phyloP scores from a whole-genome alignment of 441 rosid genomes.

The Daphne laureola region DNA sequence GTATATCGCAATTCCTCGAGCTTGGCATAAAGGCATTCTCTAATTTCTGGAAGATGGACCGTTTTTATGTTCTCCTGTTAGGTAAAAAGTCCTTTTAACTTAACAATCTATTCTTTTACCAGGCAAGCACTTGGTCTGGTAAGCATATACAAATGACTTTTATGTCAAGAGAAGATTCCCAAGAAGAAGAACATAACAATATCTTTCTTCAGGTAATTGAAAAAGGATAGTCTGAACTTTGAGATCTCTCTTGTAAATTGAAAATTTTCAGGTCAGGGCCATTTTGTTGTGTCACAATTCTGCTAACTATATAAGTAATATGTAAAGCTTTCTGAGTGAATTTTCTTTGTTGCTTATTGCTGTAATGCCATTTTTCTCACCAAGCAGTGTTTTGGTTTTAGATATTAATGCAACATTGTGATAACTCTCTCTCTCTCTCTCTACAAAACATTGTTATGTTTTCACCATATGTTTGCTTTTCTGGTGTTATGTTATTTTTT shows the following conservation, averaged over 20 bases:
- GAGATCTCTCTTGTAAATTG: conserved; percentile 1
- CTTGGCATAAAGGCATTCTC: conserved; percentile 57
- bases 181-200: conserved; percentile 73
- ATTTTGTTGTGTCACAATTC: not conserved
- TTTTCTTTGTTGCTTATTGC: not conserved
- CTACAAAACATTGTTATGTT: too few relatives aligned
- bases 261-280: not conserved
- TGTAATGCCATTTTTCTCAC: not conserved
- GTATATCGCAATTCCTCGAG: conserved; percentile 35
- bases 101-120: conserved; percentile 15
- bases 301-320: not conserved
- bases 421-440: too few relatives aligned
- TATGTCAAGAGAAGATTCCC: conserved; percentile 75
- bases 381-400: not conserved
- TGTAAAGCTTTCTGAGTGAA: not conserved
- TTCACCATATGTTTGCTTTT: too few relatives aligned
- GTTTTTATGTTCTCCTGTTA: not conserved
- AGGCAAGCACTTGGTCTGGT: conserved; percentile 83
- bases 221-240: conserved; percentile 4
- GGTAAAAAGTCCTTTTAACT: conserved; percentile 2
- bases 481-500: not conserved
- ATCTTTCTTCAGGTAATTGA: conserved; percentile 56
- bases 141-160: conserved; percentile 84
- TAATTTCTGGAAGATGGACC: not conserved
- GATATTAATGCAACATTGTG: too few relatives aligned